A percentile compares a stretch with the other conserved stretches of the same genome.
phyloP scores from a whole-genome alignment of 2,329 filamentous ascomycete species.

The Apiospora malaysiana region DNA sequence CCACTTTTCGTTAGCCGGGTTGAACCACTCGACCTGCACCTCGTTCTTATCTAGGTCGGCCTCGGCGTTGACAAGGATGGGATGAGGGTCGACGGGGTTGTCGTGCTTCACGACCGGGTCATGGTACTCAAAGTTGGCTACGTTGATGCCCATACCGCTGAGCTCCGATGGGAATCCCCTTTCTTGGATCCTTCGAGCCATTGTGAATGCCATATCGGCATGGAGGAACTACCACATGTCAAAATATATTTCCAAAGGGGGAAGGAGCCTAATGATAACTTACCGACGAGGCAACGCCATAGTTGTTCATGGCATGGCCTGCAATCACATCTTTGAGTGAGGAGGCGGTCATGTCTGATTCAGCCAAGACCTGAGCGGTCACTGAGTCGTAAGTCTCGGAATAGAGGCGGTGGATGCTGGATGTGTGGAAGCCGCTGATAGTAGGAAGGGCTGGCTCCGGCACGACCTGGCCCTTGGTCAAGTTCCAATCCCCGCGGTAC shows the following conservation, averaged over 20 bases:
- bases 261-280: not conserved
- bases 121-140: constrained; percentile 41
- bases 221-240: constrained; percentile 49
- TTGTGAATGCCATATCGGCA: constrained; percentile 69
- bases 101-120: constrained; percentile 39
- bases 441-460: not conserved
- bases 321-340: not conserved
- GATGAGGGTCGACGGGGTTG: constrained; percentile 37
- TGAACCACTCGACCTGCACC: constrained; percentile 50
- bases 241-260: not conserved
- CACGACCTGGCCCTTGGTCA: constrained; percentile 58
- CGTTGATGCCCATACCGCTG: constrained; percentile 43
- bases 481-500: constrained; percentile 72
- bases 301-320: constrained; percentile 49
- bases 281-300: constrained; percentile 44
- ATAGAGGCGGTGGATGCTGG: not conserved
- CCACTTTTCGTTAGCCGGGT: constrained; percentile 35
- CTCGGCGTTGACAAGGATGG: constrained; percentile 38
- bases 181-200: constrained; percentile 64
- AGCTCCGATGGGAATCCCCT: constrained; percentile 51
- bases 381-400: not conserved
- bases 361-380: constrained; percentile 35
- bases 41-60: constrained; percentile 47
- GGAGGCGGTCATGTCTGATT: not conserved
- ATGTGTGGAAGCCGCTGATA: not conserved